Conservation (phyloP, 2,329 filamentous ascomycete genomes). For the Paecilomyces sp. region DNA sequence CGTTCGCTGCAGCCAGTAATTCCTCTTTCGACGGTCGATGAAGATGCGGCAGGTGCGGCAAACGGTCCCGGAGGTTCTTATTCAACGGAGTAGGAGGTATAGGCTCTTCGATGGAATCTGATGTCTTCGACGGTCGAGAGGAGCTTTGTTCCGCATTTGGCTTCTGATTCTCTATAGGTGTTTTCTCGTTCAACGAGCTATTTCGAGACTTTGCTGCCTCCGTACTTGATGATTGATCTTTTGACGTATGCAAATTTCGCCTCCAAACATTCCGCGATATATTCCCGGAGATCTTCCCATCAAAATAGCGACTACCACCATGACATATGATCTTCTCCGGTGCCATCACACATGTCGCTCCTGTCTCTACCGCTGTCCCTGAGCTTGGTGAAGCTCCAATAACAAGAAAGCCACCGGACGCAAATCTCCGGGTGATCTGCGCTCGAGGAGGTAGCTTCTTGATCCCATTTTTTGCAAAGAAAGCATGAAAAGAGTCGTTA, state of each 20-base stretch:
- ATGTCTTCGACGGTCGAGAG: conserved; percentile 15
- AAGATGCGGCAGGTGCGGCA: conserved; percentile 65
- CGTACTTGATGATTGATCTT: conserved; percentile 11
- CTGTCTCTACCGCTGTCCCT: conserved; percentile 22
- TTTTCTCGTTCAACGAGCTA: conserved; percentile 9
- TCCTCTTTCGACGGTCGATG: conserved; percentile 90
- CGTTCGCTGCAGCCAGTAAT: conserved; percentile 79
- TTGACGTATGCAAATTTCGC: conserved; percentile 24
- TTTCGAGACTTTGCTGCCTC: conserved; percentile 8
- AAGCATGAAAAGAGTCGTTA: conserved; percentile 6
- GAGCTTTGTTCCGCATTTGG: conserved; percentile 4
- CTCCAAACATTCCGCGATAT: conserved; percentile 17
- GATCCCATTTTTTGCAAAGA: conserved; percentile 9
- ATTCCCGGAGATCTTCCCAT: conserved; percentile 10
- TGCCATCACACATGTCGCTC: conserved; percentile 22
- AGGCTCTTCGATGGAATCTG: conserved; percentile 13
- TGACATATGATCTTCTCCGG: conserved; percentile 23
- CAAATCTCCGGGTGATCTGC: conserved; percentile 45
- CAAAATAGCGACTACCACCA: conserved; percentile 9
- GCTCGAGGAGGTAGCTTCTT: conserved; percentile 9
- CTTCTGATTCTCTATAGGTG: conserved; percentile 1
- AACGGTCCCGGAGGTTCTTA: conserved; percentile 48
- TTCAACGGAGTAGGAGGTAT: conserved; percentile 12
- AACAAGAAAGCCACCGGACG: conserved; percentile 49
- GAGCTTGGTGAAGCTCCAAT: conserved; percentile 35